A percentile compares a stretch with the other conserved stretches of the same genome.
Conservation (phyloP, 208 protist species). For the Leishmania gerbilli region DNA sequence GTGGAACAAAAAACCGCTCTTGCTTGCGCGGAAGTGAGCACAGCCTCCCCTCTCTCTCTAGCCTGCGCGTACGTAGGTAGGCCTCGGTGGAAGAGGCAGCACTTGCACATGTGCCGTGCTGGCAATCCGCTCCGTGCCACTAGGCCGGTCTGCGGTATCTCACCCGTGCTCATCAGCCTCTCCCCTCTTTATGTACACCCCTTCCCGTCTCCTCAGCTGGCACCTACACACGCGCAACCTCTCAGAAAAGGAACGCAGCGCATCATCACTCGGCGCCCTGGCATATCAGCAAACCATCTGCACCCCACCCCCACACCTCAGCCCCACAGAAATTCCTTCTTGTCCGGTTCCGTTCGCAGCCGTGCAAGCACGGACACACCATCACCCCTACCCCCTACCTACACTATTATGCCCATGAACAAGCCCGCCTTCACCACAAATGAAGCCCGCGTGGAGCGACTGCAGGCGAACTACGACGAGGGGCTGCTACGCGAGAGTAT, state of each 20-base stretch:
- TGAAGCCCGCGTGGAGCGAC: slow-evolving; percentile 53
- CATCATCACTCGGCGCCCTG: neutral
- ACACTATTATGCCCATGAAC: slow-evolving; percentile 54
- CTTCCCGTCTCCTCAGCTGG: neutral
- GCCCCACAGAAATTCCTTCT: neutral
- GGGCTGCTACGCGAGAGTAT: slow-evolving; percentile 68
- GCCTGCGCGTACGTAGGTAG: neutral
- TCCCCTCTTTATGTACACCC: neutral
- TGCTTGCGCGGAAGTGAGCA: no score
- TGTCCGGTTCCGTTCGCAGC: neutral
- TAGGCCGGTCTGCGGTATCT: neutral
- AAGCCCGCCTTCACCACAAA: slow-evolving; percentile 68
- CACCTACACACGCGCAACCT: neutral
- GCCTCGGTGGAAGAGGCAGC: neutral
- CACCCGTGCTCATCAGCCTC: no score
- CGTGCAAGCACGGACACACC: neutral
- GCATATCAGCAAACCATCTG: neutral
- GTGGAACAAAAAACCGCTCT: neutral
- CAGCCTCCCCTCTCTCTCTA: neutral
- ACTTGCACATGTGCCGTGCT: neutral
- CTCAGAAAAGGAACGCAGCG: neutral
- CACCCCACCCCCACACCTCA: neutral
- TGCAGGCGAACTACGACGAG: slow-evolving; percentile 81
- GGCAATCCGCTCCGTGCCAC: neutral
- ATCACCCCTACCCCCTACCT: neutral